These are phyloP conservation scores for Fonsecaea nubica DNA, from an alignment of 2,329 filamentous ascomycete species.

Conservation along the genomic window DNA sequence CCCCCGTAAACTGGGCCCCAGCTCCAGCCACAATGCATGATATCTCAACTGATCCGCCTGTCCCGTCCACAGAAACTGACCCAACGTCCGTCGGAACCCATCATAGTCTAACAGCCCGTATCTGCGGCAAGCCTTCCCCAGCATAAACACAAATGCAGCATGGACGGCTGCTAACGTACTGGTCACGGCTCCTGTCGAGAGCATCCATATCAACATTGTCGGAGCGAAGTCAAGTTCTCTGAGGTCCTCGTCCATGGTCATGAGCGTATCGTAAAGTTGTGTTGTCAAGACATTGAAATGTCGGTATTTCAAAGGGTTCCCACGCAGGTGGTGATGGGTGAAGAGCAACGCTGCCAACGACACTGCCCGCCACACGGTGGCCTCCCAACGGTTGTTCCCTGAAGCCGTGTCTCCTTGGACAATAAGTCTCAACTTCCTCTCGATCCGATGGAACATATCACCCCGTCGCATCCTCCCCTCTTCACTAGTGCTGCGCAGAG, in stretches of 20 bases:
- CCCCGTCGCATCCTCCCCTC: conserved; percentile 23
- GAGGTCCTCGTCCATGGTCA: conserved; percentile 28
- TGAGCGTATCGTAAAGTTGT: conserved; percentile 23
- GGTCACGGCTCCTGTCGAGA: conserved; percentile 21
- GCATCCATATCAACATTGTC: conserved; percentile 25
- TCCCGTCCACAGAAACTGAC: conserved; percentile 30
- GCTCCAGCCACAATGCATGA: conserved; percentile 18
- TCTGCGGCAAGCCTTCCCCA: conserved; percentile 21
- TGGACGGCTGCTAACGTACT: background rate
- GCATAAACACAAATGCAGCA: conserved; percentile 21
- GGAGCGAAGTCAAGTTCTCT: conserved; percentile 29
- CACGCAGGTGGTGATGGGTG: conserved; percentile 27
- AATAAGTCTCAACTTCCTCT: conserved; percentile 24
- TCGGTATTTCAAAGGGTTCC: conserved; percentile 30
- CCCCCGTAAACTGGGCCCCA: conserved; percentile 4
- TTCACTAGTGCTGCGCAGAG: conserved; percentile 16
- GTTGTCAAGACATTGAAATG: conserved; percentile 27
- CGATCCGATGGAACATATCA: conserved; percentile 28
- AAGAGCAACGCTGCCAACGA: conserved; percentile 25
- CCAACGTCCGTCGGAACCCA: conserved; percentile 15
- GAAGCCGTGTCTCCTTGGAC: conserved; percentile 1
- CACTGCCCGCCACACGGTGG: conserved; percentile 24
- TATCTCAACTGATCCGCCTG: conserved; percentile 28
- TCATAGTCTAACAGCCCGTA: conserved; percentile 21
- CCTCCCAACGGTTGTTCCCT: conserved; percentile 9